Evolutionary conservation across 163 green algal genomes (phyloP).

Genomic region (Scenedesmus sp.): DNA sequence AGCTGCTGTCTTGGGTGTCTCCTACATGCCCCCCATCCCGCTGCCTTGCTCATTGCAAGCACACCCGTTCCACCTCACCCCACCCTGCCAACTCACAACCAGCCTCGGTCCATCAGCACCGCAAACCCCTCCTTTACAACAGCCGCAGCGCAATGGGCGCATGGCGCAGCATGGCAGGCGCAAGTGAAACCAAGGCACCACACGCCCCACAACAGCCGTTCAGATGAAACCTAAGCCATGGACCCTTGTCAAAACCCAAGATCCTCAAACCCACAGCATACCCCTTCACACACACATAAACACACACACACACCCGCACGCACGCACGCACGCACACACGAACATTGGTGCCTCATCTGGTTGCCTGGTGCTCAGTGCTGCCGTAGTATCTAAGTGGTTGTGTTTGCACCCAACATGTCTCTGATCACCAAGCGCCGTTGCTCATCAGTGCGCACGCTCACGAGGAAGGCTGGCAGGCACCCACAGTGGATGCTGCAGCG

Average conservation of each 20-base stretch:
- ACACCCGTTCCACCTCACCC: neutral
- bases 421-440: neutral
- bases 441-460: neutral
- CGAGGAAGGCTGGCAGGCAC: neutral
- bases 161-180: neutral
- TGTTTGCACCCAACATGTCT: neutral
- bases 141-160: neutral
- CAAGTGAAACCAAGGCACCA: neutral
- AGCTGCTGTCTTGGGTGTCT: neutral
- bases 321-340: neutral
- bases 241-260: neutral
- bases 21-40: neutral
- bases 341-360: neutral
- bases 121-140: neutral
- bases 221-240: neutral
- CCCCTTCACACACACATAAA: neutral
- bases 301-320: too few species aligned
- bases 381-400: neutral
- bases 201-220: neutral
- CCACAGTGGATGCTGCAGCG: neutral
- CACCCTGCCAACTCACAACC: neutral
- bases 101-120: neutral
- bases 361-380: neutral
- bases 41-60: neutral
- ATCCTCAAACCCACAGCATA: neutral